phyloP scores from a whole-genome alignment of 805 yeast genomes.

The Candida incommunis region DNA sequence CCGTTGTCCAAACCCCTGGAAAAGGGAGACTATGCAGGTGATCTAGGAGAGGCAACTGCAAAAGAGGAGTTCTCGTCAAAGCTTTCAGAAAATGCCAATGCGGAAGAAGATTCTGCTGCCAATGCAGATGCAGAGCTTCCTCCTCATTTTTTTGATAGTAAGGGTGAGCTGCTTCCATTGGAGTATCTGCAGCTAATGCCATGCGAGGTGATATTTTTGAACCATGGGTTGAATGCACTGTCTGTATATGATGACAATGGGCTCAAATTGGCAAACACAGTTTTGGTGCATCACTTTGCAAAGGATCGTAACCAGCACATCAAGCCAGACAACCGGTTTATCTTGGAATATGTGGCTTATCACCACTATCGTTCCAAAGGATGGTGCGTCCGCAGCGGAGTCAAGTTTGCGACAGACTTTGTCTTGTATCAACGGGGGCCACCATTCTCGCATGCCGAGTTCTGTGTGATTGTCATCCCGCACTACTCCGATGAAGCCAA shows the following conservation, averaged over 20 bases:
- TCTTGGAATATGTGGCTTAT: constrained; percentile 55
- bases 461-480: constrained; percentile 43
- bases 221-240: constrained; percentile 39
- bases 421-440: constrained; percentile 83
- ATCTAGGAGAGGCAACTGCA: background rate
- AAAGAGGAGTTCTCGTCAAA: background rate
- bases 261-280: constrained; percentile 2
- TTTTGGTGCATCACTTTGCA: background rate
- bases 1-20: background rate
- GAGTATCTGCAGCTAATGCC: constrained; percentile 55
- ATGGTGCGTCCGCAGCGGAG: constrained; percentile 89
- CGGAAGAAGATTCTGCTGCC: constrained; percentile 12
- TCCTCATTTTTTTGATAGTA: constrained; percentile 3
- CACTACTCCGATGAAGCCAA: constrained; percentile 18
- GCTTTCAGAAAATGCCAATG: background rate
- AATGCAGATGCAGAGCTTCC: constrained; percentile 13
- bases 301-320: background rate
- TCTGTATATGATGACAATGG: constrained; percentile 19
- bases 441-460: constrained; percentile 90
- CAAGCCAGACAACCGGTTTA: constrained; percentile 25
- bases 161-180: constrained; percentile 15
- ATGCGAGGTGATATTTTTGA: constrained; percentile 58
- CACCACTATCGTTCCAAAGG: constrained; percentile 81
- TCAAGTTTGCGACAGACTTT: constrained; percentile 83
- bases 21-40: background rate